Base-by-base conservation (phyloP, 2,329 filamentous ascomycete genomes). In the Magnaporthiopsis poae region DNA sequence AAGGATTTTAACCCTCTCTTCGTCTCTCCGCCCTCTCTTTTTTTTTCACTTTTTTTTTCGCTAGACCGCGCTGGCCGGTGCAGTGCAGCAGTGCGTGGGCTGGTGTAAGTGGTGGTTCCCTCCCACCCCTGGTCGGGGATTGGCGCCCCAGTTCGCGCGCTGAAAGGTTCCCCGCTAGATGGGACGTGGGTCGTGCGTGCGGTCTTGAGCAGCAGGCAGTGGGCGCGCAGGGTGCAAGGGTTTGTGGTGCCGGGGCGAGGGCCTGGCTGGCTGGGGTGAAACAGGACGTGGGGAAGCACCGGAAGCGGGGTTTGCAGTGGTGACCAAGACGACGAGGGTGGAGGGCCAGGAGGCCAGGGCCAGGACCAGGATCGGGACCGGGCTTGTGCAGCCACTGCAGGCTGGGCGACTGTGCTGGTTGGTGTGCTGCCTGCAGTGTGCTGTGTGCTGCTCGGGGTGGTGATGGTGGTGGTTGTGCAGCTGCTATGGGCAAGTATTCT, bases 191-290 rank as follows among this genome's bases (percentile, higher is more conserved):
- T 25, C 46, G 46, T 25, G 46, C 21, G 46, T 25, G 46, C 46
- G 18, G 46, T 56, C n/a, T 11, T 56, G 18, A 56, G 46, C 46
- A 56, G 35, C 35, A 36, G 35, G 31, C 31, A 31, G 33, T 39
- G 61, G 61, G 33, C 33, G 35, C 2, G 61, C 61, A 63, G 61
- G 61, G 61, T 63, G 39, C 61, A 63, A 39, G 61, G 61, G 61
- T 35, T n/a, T 31, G 35, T 63, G 31, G 35, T 63, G 61, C 35
- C 35, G 39, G 35, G 61, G 61, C 33, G 61, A 27, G 61, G 39
- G 61, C 61, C 61, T 63, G n/a, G 61, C 39, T 39, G 61, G 61
- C 61, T 63, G 61, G 61, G 61, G 61, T 63, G 61, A 63, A 63
- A 63, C 61, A 63, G 61, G 61, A 63, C 61, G 61, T 63, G 61